phyloP scores from a whole-genome alignment of 257 asterid species.

The Sherardia arvensis region DNA sequence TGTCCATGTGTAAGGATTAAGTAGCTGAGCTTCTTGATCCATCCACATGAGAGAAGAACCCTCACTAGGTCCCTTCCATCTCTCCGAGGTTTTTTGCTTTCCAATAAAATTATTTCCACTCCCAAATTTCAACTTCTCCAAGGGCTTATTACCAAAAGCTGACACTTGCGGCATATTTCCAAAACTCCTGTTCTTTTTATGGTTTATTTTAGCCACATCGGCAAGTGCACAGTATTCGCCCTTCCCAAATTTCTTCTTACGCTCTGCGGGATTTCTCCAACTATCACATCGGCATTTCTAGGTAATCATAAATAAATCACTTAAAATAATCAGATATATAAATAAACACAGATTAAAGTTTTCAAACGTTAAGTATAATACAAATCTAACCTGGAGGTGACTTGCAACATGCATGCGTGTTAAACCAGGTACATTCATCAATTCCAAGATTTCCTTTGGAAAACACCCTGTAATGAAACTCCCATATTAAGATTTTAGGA shows the following conservation, averaged over 20 bases:
- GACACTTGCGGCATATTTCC: background rate
- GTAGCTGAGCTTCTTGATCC: background rate
- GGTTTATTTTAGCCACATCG: background rate
- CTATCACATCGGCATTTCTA: constrained; percentile 27
- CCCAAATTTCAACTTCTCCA: background rate
- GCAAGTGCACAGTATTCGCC: background rate
- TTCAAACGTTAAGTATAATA: background rate
- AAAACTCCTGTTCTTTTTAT: background rate
- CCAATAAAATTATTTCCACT: background rate
- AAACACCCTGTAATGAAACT: constrained; percentile 12
- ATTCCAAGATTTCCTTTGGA: constrained; percentile 17
- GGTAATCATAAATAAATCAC: background rate
- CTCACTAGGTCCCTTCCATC: background rate
- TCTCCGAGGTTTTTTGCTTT: background rate
- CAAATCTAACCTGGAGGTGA: constrained; percentile 22
- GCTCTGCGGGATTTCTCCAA: constrained; percentile 11
- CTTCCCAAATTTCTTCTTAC: background rate
- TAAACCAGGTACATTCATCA: constrained; percentile 22
- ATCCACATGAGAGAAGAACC: background rate
- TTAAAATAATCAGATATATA: no score
- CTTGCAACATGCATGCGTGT: constrained; percentile 34
- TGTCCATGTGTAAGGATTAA: background rate
- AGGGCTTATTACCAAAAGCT: background rate
- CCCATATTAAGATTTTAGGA: background rate
- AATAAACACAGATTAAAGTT: no score